Conservation (phyloP, 2,329 filamentous ascomycete species). For the Pseudogymnoascus sp. region DNA sequence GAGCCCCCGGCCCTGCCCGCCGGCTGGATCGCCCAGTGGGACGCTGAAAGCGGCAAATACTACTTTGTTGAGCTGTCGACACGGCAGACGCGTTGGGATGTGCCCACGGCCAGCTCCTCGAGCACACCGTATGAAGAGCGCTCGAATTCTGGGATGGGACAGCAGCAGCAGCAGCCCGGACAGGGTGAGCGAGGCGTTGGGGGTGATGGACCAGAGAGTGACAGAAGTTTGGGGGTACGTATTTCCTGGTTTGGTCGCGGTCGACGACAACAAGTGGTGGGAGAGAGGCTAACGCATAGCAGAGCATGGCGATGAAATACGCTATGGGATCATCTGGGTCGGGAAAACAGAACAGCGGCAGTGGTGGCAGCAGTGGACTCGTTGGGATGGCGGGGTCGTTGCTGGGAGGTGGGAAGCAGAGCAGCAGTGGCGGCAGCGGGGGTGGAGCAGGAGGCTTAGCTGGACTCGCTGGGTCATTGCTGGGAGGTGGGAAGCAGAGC, state of each 20-base stretch:
- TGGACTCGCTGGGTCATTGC: conserved; percentile 44
- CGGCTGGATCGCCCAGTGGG: conserved; percentile 65
- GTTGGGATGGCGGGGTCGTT: conserved; percentile 19
- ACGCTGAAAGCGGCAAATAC: conserved; percentile 54
- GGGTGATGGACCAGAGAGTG: conserved; percentile 44
- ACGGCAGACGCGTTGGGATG: conserved; percentile 66
- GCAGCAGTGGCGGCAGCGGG: conserved; percentile 28
- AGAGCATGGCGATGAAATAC: conserved; percentile 20
- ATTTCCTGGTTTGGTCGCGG: background rate
- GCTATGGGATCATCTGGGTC: conserved; percentile 30
- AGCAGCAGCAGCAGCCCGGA: conserved; percentile 22
- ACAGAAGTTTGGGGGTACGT: conserved; percentile 59
- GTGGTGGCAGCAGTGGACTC: conserved; percentile 21
- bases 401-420: conserved; percentile 18
- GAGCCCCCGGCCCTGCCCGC: conserved; percentile 50
- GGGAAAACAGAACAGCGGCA: conserved; percentile 19
- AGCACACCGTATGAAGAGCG: conserved; percentile 37
- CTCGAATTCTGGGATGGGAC: conserved; percentile 29
- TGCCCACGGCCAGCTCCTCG: conserved; percentile 54
- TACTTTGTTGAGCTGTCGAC: conserved; percentile 66
- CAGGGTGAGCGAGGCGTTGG: conserved; percentile 29
- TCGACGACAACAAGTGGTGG: conserved; percentile 2
- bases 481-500: conserved; percentile 37
- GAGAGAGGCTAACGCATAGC: conserved; percentile 14
- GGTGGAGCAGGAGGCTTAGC: conserved; percentile 33